Evolutionary conservation across 331 rosid genomes (phyloP), one percentile per base, ranked within the genome.

Genomic region (Cydonia oblonga): DNA sequence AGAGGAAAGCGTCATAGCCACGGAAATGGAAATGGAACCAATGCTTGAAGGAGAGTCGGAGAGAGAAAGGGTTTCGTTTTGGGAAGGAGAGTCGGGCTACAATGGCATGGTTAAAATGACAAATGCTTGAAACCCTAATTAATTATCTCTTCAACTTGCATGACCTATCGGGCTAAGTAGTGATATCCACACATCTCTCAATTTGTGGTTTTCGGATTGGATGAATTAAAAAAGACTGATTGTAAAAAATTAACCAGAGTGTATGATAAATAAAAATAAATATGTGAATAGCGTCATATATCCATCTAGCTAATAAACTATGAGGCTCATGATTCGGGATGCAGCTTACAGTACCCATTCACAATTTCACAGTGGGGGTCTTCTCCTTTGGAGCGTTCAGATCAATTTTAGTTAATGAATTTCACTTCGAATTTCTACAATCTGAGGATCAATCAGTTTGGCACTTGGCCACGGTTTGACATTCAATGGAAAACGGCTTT

Each of bases 181-280:
- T 35, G 12, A 0, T 35, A 35, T 35, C 12, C 40, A 35, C 12
- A 33, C 40, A 33, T 0, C 9, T 33, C 12, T 35, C 12, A 35
- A 35, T 35, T 35, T 35, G 12, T 0, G 40, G 12, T 0, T 0
- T 0, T 35, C 1, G 0, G 40, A 35, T 35, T 0, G 4, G 40
- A 35, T 35, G 40, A 35, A 35, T 35, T 35, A 0, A 35, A 35
- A 3, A 35, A 35, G 12, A 35, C 9, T 0, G 1, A 35, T 35
- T 1, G 1, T 35, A 1, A 35, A 35, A 9, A 35, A 35, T 35
- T 35, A 35, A 35, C 40, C 0, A 35, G 0, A 2, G 12, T 12
- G 40, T 35, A 12, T 35, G 12, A 33, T 33, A 33, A 33, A 3
- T 33, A 33, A 33, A 33, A 33, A 26, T 26, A 26, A 26, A 26